These are phyloP conservation scores for Penicillium frequentans DNA, from an alignment of 2,329 filamentous ascomycete species.

Conservation along the genomic window DNA sequence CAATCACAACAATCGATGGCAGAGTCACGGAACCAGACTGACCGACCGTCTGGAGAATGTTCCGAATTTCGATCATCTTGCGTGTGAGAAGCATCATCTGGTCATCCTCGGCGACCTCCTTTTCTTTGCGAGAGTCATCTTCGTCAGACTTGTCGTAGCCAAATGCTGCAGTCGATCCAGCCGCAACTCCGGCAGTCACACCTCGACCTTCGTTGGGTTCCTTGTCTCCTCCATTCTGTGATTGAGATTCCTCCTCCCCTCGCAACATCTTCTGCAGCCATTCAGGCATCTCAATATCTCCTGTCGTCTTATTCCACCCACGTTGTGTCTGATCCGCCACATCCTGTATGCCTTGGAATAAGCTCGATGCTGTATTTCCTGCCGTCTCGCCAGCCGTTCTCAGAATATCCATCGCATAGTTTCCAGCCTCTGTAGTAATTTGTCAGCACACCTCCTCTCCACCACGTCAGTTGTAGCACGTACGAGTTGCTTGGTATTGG, in stretches of 20 bases:
- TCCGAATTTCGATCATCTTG: slow-evolving; percentile 99
- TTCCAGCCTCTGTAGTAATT: slow-evolving; percentile 63
- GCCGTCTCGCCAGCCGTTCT: slow-evolving; percentile 71
- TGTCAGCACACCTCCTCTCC: slow-evolving; percentile 6
- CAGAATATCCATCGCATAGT: slow-evolving; percentile 74
- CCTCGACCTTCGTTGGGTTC: slow-evolving; percentile 57
- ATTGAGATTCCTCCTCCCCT: slow-evolving; percentile 60
- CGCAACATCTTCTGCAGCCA: slow-evolving; percentile 77
- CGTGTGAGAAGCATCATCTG: slow-evolving; percentile 99
- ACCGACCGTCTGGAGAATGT: slow-evolving; percentile 84
- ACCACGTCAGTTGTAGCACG: slow-evolving; percentile 35
- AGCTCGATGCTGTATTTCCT: slow-evolving; percentile 63
- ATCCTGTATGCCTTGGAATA: slow-evolving; percentile 71
- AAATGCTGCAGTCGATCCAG: slow-evolving; percentile 73
- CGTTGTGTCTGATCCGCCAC: slow-evolving; percentile 76
- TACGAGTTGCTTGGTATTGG: slow-evolving; percentile 91
- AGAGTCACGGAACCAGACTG: slow-evolving; percentile 86
- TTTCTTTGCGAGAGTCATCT: slow-evolving; percentile 60
- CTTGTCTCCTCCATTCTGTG: slow-evolving; percentile 47
- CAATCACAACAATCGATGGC: slow-evolving; percentile 98
- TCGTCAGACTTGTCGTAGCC: slow-evolving; percentile 68
- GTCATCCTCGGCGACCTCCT: slow-evolving; percentile 78
- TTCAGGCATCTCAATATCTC: slow-evolving; percentile 68
- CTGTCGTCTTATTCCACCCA: slow-evolving; percentile 83
- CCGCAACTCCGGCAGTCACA: slow-evolving; percentile 62